A percentile compares a stretch with the other conserved stretches of the same genome.
These are phyloP conservation scores for Sporobolus alterniflorus DNA, from an alignment of 202 grass and related monocot species.

Conservation along the genomic window DNA sequence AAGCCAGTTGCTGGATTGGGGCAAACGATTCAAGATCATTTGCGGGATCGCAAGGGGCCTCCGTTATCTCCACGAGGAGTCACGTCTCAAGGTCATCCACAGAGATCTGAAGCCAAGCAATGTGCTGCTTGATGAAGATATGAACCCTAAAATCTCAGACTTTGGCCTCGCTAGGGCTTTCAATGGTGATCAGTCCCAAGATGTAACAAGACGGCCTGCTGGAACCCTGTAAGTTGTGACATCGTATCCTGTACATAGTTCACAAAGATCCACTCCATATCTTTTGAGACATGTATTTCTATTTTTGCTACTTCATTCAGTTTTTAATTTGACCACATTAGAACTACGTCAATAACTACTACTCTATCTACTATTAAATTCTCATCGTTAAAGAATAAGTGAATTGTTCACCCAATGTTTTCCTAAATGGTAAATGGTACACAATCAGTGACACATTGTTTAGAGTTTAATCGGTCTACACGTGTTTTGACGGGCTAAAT, in stretches of 20 bases:
- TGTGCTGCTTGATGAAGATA: background rate
- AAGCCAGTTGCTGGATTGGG: slow-evolving; percentile 19
- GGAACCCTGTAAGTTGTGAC: slow-evolving; percentile 35
- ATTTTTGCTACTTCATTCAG: no score
- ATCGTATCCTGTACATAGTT: background rate
- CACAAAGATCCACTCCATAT: background rate
- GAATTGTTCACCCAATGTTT: no score
- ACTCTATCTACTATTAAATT: no score
- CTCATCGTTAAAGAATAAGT: no score
- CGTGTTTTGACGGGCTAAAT: no score
- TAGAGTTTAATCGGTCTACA: no score
- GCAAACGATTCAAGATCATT: slow-evolving; percentile 11
- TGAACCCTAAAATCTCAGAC: slow-evolving; percentile 46
- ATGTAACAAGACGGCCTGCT: slow-evolving; percentile 9
- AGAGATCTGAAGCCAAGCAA: slow-evolving; percentile 50
- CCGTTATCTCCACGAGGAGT: slow-evolving; percentile 45
- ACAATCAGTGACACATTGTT: no score
- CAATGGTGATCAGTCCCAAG: slow-evolving; percentile 18
- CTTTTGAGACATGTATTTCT: no score
- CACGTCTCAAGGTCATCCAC: slow-evolving; percentile 31
- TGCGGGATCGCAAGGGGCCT: slow-evolving; percentile 13
- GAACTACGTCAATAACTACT: no score
- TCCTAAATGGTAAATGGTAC: no score
- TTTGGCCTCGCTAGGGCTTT: slow-evolving; percentile 42
- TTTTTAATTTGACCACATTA: no score